Base-by-base conservation (phyloP, 257 asterid genomes). In the Ligustrum vulgare region DNA sequence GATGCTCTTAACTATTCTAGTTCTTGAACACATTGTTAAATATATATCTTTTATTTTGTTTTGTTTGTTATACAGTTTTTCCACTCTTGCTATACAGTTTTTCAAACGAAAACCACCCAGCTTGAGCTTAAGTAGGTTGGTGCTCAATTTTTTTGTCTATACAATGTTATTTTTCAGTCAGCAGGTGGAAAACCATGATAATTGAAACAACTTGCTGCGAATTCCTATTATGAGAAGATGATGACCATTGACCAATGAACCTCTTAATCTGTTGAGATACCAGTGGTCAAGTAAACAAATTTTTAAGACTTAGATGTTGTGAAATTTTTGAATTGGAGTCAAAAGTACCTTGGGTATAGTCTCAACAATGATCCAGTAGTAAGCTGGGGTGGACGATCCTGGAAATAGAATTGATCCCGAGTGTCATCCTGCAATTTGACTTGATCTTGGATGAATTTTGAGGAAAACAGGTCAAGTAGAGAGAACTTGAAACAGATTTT, bases 1-100 rank as follows among this genome's bases (percentile, higher is more conserved):
- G 31, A 28, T 28, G 31, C 31, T 28, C 31, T n/a, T n/a, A 16
- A 20, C 73, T 79, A 51, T 47, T 22, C 51, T 32, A 23, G 69
- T 68, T 54, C 66, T 18, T 58, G 72, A 69, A 67, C 62, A 63
- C 77, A 63, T 25, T 23, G 22, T 45, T 65, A 66, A 10, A 22
- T 23, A n/a, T 15, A 25, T 25, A 23, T 60, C 67, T 18, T 60
- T 60, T 28, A 28, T 28, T 28, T 28, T 28, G 31, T 28, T 28
- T 28, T 28, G 31, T 28, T 28, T 28, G 31, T 28, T 28, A 28
- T 28, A n/a, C n/a, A n/a, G n/a, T n/a, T n/a, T 43, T 28, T 28
- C 31, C 31, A 28, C 31, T 1, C 31, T 28, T 28, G 31, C 5
- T 43, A 10, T 43, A 35, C 9, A 1, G 18, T 43, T 13, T 43